Evolutionary conservation across 306 rosid species (phyloP).

Genomic region (Rosa persica): DNA sequence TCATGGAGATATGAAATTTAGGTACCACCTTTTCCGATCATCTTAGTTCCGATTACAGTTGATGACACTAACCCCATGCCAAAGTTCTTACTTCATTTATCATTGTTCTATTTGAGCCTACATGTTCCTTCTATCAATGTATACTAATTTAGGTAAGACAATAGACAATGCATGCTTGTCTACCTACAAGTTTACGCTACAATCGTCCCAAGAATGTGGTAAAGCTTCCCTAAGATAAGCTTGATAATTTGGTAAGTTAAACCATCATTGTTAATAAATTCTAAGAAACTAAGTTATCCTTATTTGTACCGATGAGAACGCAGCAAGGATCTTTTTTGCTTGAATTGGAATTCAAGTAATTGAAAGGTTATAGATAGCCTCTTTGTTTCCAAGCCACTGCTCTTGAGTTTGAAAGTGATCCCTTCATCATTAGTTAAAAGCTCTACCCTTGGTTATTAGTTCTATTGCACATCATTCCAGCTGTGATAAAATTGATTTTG

Average conservation of each 20-base stretch:
- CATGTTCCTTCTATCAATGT: too few relatives aligned
- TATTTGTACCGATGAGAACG: not conserved
- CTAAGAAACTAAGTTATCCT: slow-evolving; percentile 44
- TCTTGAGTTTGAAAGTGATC: slow-evolving; percentile 34
- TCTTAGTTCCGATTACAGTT: too few relatives aligned
- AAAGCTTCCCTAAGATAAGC: slow-evolving; percentile 17
- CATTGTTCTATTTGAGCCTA: too few relatives aligned
- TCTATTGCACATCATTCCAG: not conserved
- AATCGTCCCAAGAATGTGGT: slow-evolving; percentile 2
- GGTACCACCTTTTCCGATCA: too few relatives aligned
- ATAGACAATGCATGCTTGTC: not conserved
- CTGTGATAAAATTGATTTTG: not conserved
- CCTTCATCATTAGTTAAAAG: slow-evolving; percentile 1
- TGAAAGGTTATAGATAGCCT: slow-evolving; percentile 22
- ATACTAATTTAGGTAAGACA: too few relatives aligned
- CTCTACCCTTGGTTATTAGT: not conserved
- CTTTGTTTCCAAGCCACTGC: slow-evolving; percentile 54
- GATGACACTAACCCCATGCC: too few relatives aligned
- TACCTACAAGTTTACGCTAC: not conserved
- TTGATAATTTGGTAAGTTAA: slow-evolving; percentile 19
- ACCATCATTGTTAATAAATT: slow-evolving; percentile 25
- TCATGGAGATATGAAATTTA: too few relatives aligned
- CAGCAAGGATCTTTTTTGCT: slow-evolving; percentile 36
- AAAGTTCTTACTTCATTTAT: too few relatives aligned
- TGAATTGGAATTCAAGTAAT: slow-evolving; percentile 73